phyloP scores from a whole-genome alignment of 129 eudicot genomes.

The Artemisia argyi region DNA sequence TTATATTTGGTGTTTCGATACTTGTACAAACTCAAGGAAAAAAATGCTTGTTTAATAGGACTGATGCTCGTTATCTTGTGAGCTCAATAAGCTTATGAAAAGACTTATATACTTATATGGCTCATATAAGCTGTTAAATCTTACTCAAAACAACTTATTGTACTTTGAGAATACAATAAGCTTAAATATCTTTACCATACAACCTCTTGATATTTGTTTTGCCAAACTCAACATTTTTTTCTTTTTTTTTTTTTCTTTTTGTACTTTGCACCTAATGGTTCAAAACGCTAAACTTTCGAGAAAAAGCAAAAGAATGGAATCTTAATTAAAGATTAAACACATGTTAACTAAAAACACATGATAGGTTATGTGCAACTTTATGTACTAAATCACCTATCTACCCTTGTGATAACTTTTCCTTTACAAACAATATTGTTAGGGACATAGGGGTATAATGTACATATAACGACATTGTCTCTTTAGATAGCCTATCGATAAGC shows the following conservation, averaged over 20 bases:
- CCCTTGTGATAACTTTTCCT: background rate
- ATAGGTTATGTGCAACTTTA: slow-evolving; percentile 11
- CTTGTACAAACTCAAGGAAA: too few species aligned
- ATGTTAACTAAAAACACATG: slow-evolving; percentile 24
- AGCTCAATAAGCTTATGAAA: too few species aligned
- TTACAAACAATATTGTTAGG: background rate
- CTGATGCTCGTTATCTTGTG: too few species aligned
- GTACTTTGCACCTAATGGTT: background rate
- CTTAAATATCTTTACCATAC: too few species aligned
- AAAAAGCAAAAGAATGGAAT: slow-evolving; percentile 5
- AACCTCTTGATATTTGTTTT: background rate
- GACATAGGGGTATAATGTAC: background rate
- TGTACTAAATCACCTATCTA: background rate
- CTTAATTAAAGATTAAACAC: slow-evolving; percentile 21
- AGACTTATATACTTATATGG: too few species aligned
- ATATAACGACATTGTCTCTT: too few species aligned
- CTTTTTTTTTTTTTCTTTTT: background rate
- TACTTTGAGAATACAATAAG: too few species aligned
- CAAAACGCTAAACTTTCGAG: background rate
- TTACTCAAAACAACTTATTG: too few species aligned
- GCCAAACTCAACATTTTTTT: background rate
- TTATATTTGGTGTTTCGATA: background rate
- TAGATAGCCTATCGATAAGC: slow-evolving; percentile 7
- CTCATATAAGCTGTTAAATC: too few species aligned
- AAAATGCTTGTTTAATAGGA: too few species aligned